These are phyloP conservation scores for Porcisia deanei DNA, from an alignment of 208 protist species.

Conservation along the genomic window DNA sequence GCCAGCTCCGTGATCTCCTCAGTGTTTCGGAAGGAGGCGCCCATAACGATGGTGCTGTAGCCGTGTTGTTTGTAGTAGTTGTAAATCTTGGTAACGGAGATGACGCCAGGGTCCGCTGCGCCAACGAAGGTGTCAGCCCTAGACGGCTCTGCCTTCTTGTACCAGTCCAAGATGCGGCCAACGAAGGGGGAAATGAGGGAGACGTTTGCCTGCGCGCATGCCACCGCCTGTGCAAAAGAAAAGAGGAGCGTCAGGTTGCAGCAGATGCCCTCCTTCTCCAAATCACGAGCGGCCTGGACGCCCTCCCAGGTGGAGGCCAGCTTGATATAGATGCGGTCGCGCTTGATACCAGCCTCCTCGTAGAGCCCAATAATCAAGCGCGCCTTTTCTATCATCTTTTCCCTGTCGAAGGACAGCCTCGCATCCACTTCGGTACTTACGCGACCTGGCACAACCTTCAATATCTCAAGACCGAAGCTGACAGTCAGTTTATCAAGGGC, in stretches of 20 bases:
- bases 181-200: conserved; percentile 97
- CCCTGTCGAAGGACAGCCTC: conserved; percentile 95
- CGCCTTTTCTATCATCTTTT: conserved; percentile 93
- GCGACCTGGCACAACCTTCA: conserved; percentile 96
- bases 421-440: conserved; percentile 98
- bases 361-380: conserved; percentile 94
- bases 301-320: conserved; percentile 98
- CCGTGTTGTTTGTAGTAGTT: conserved; percentile 98
- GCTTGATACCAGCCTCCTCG: conserved; percentile 91
- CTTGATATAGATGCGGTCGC: conserved; percentile 96
- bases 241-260: conserved; percentile 99
- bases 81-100: conserved; percentile 95
- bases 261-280: conserved; percentile 96
- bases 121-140: conserved; percentile 61
- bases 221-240: conserved; percentile 93
- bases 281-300: conserved; percentile 89
- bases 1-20: conserved; percentile 93
- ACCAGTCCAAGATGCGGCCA: conserved; percentile 97
- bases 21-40: conserved; percentile 96
- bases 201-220: conserved; percentile 94
- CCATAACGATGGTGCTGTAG: conserved; percentile 98
- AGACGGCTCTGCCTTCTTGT: conserved; percentile 79
- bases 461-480: conserved; percentile 97
- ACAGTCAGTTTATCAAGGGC: conserved; percentile 93
- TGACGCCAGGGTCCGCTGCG: conserved; percentile 93